phyloP scores from a whole-genome alignment of 1,139 yeast genomes.

The Candida tunisiensis region DNA sequence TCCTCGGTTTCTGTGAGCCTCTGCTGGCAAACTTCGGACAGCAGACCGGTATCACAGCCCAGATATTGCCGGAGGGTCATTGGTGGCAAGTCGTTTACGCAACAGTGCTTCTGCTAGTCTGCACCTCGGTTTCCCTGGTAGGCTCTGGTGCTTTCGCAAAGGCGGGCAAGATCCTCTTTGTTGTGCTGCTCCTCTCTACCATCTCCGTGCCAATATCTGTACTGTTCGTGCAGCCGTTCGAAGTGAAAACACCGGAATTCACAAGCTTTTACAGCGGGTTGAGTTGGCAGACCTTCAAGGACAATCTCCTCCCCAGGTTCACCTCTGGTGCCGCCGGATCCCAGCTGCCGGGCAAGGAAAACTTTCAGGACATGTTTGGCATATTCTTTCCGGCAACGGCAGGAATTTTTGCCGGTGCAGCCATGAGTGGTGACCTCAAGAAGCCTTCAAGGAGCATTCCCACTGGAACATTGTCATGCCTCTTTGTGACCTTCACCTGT shows the following conservation, averaged over 20 bases:
- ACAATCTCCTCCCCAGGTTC: conserved; percentile 60
- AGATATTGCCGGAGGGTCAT: conserved; percentile 38
- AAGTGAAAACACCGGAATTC: conserved; percentile 8
- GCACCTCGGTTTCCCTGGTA: conserved; percentile 64
- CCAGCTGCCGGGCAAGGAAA: conserved; percentile 45
- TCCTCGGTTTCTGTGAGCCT: conserved; percentile 69
- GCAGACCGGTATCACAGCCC: conserved; percentile 36
- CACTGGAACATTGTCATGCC: conserved; percentile 72
- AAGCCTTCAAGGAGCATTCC: conserved; percentile 85
- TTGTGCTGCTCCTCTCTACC: conserved; percentile 53
- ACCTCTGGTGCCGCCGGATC: conserved; percentile 92
- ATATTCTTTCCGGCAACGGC: conserved; percentile 97
- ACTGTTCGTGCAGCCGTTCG: conserved; percentile 38
- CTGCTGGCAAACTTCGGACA: conserved; percentile 45
- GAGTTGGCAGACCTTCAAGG: conserved; percentile 43
- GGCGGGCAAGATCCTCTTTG: conserved; percentile 64
- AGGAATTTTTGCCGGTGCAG: conserved; percentile 97
- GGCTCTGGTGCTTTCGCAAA: conserved; percentile 75
- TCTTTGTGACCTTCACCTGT: conserved; percentile 53
- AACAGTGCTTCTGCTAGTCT: conserved; percentile 44
- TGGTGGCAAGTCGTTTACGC: conserved; percentile 45
- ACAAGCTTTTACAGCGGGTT: conserved; percentile 52
- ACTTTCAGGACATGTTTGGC: conserved; percentile 74
- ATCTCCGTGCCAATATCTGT: conserved; percentile 71
- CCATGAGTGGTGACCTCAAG: conserved; percentile 90